phyloP scores from a whole-genome alignment of 371 early-diverging fungal species.

The Ordospora colligata region DNA sequence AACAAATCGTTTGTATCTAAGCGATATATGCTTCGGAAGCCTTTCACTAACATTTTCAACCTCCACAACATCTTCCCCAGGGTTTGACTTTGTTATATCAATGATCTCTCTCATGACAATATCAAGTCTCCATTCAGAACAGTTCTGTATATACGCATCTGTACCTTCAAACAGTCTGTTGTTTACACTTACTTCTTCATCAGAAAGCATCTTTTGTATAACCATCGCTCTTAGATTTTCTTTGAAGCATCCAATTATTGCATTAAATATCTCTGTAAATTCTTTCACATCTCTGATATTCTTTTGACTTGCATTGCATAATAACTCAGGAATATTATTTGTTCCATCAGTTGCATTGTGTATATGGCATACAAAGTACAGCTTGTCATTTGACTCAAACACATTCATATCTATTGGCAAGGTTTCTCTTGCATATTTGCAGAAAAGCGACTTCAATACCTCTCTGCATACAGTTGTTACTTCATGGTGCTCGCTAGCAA shows the following conservation, averaged over 20 bases:
- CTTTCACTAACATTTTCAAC: not conserved
- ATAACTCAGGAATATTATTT: not conserved
- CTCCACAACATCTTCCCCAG: not conserved
- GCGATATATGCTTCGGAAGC: conserved; percentile 9
- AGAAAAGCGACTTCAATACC: not conserved
- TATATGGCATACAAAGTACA: not conserved
- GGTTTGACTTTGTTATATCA: not conserved
- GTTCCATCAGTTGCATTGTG: too few species aligned
- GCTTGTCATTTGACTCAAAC: not conserved
- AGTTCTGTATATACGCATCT: conserved; percentile 6
- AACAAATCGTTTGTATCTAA: not conserved
- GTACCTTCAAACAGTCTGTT: not conserved
- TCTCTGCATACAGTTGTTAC: not conserved
- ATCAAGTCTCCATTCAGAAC: conserved; percentile 21
- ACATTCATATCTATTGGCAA: not conserved
- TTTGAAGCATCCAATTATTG: conserved; percentile 2
- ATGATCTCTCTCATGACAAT: conserved; percentile 30
- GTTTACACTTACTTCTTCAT: not conserved
- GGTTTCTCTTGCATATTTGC: too few species aligned
- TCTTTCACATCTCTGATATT: not conserved
- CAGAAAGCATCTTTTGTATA: not conserved
- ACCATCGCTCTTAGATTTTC: not conserved
- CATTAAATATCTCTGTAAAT: not conserved
- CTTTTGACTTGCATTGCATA: too few species aligned
- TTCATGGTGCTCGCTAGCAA: not conserved